phyloP scores from a whole-genome alignment of 768 basidiomycete species.

The Neoboletus magnificus region DNA sequence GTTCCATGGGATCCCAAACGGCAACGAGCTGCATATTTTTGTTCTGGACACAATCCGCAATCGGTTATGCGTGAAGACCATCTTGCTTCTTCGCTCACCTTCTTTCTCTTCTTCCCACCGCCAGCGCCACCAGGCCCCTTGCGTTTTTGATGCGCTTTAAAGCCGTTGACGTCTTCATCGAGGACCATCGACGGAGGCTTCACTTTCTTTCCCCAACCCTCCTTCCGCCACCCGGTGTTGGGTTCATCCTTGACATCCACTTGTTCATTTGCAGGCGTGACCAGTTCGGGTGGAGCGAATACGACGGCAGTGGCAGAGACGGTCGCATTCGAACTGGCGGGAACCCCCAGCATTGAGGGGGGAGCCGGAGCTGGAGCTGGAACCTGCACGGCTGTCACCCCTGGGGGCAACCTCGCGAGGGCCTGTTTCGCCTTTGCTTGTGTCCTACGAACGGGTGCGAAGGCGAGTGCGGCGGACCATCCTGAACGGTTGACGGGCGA shows the following conservation, averaged over 20 bases:
- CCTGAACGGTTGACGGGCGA: slow-evolving; percentile 37
- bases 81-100: slow-evolving; percentile 40
- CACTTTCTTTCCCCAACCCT: slow-evolving; percentile 85
- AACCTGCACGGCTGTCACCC: slow-evolving; percentile 48
- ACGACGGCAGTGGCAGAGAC: slow-evolving; percentile 62
- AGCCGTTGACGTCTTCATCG: slow-evolving; percentile 87
- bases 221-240: slow-evolving; percentile 38
- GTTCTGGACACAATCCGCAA: slow-evolving; percentile 40
- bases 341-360: slow-evolving; percentile 31
- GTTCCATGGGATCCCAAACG: slow-evolving; percentile 76
- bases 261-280: slow-evolving; percentile 30
- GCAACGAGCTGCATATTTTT: slow-evolving; percentile 51
- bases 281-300: slow-evolving; percentile 63
- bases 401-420: slow-evolving; percentile 38
- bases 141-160: slow-evolving; percentile 56
- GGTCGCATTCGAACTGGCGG: slow-evolving; percentile 24
- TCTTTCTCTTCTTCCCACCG: slow-evolving; percentile 51
- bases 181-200: slow-evolving; percentile 89
- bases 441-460: slow-evolving; percentile 74
- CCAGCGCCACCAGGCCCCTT: slow-evolving; percentile 48
- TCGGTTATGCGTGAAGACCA: neutral
- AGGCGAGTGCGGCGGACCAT: slow-evolving; percentile 89
- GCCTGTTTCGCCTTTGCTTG: slow-evolving; percentile 57
- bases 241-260: slow-evolving; percentile 27
- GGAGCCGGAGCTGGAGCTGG: slow-evolving; percentile 51